A percentile compares a stretch with the other conserved stretches of the same genome.
phyloP scores from a whole-genome alignment of 2,329 filamentous ascomycete species.

The Colletotrichum filicis region DNA sequence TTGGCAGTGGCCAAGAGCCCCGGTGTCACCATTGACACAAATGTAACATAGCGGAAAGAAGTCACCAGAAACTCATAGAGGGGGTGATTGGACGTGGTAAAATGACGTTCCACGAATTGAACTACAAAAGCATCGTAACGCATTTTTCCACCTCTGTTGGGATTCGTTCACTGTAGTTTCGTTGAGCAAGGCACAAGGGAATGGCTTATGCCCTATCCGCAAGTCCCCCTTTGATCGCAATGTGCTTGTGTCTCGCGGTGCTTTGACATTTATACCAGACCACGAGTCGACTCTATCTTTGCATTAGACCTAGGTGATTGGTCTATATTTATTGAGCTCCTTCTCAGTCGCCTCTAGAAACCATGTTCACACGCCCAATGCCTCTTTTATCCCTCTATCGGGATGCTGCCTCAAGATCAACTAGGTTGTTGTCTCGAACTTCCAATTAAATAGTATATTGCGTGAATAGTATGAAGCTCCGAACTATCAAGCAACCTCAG shows the following conservation, averaged over 20 bases:
- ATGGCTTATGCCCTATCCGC: not conserved
- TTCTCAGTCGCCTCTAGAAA: not conserved
- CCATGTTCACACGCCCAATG: not conserved
- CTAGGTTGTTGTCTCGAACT: not conserved
- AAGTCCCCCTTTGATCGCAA: not conserved
- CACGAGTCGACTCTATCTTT: not conserved
- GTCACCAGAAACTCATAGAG: not conserved
- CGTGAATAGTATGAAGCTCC: too few relatives aligned
- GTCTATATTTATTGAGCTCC: not conserved
- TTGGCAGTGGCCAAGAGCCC: not conserved
- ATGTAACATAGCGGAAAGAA: slow-evolving; percentile 22
- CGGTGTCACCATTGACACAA: not conserved
- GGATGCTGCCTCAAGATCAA: not conserved
- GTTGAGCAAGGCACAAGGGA: not conserved
- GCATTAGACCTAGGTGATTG: not conserved
- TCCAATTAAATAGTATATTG: too few relatives aligned
- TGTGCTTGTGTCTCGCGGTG: not conserved
- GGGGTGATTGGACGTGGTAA: not conserved
- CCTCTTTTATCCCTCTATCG: not conserved
- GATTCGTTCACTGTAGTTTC: not conserved
- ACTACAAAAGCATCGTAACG: not conserved
- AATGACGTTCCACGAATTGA: not conserved
- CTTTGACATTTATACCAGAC: not conserved
- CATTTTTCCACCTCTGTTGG: not conserved
- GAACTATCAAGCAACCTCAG: too few relatives aligned